Base-by-base conservation (phyloP, 2,329 filamentous ascomycete genomes). In the Colletotrichum destructivum region DNA sequence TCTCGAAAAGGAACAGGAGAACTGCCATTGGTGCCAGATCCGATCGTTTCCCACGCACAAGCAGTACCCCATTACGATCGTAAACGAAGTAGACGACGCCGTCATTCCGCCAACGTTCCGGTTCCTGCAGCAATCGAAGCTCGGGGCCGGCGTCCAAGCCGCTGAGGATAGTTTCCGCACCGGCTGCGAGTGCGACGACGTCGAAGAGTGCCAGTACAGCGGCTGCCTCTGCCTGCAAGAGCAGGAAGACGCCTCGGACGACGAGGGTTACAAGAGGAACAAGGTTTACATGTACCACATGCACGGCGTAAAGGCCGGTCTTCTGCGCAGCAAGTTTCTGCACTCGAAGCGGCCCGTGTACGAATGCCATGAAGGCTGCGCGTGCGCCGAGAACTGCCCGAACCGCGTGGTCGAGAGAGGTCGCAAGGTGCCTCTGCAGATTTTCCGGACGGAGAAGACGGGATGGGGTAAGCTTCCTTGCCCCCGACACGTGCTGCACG, bases 351-450 rank as follows among this genome's bases (percentile, higher is more conserved):
- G 87, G 44, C 89, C 92, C 0, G 92, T 97, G 69, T 96, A 95
- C 80, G 94, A 97, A 77, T 97, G 94, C 78, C 94, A 96, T 75
- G 83, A 87, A 2, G 88, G 87, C 11, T 97, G 94, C 81, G 83
- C 82, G 3, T 97, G 94, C 76, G 87, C 86, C 2, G 78, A 80
- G 0, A 75, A 83, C 21, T 97, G 94, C 76, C 91, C 92, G 1
- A 96, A 94, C 77, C 87, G 93, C 6, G 90, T 95, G 0, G 93
- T 96, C 0, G 92, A 94, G 77, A 87, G 91, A 60, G 94, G 94
- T 0, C 86, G 94, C 3, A 88, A 87, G 56, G 85, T 96, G 0
- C 88, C 90, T 2, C 83, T 97, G 2, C 90, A 95, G 76, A 93
- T 97, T 21, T 96, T 96, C 80, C 90, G 91, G 65, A 96, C 94